Base-by-base conservation (phyloP, 2,329 filamentous ascomycete species). In the Aureobasidium lini region DNA sequence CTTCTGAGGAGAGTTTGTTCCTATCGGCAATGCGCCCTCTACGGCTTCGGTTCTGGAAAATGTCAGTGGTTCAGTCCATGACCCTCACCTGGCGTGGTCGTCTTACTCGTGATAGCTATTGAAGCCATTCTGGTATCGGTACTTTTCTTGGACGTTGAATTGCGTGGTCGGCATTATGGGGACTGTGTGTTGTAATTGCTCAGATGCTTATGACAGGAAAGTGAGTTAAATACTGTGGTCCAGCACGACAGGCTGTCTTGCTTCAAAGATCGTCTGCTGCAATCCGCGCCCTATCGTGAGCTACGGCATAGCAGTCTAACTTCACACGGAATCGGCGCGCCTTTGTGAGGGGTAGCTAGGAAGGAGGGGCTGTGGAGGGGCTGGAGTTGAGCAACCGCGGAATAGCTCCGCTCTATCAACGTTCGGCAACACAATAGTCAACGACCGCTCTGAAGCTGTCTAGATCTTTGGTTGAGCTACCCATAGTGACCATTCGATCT, bases 1-100 rank as follows among this genome's bases (percentile, higher is more conserved):
- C 40, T 90, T 90, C 71, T 95, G 90, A 0, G 90, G 90, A 2
- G 88, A 90, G 77, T 95, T 95, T 43, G 86, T 82, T 52, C 82
- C 89, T 61, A 90, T 70, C 8, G 90, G 89, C 5, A 93, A 78
- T 5, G 90, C 86, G 16, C 85, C 87, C 15, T 85, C 78, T 59
- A 93, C 77, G 46, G 89, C 89, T 77, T 94, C 89, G 44, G 87
- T 84, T 70, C 88, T 92, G 67, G 10, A 29, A 28, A 6, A 4
- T 36, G 43, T 64, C 49, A 63, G 59, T 47, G 29, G 47, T 6
- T 10, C 28, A 18, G 2, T 31, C 3, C 9, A 16, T 37, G 3
- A 4, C 28, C 5, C 7, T 39, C 32, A 16, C 23, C 23, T 23
- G 23, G 28, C 56, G 15, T 4, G 36, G 28, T 32, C 1, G 11